A percentile compares a stretch with the other conserved stretches of the same genome.
Conservation (phyloP, 306 rosid genomes). For the Quercus engelmannii region DNA sequence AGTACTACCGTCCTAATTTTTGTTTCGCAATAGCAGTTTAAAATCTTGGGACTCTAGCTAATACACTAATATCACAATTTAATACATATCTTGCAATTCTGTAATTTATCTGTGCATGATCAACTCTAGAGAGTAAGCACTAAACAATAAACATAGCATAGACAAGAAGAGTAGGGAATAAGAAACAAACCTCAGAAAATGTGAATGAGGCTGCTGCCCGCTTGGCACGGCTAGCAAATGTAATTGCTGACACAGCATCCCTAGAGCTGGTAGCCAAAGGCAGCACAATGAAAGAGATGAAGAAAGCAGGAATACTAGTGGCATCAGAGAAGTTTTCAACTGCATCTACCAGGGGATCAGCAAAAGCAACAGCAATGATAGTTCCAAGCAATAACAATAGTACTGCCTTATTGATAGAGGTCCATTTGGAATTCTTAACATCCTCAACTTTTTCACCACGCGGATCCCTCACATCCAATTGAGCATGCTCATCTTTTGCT, state of each 20-base stretch:
- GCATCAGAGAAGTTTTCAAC: constrained; percentile 88
- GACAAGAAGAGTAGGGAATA: background rate
- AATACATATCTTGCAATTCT: background rate
- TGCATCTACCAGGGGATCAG: constrained; percentile 87
- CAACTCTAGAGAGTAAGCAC: constrained; percentile 19
- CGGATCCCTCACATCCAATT: constrained; percentile 51
- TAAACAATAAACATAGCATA: constrained; percentile 17
- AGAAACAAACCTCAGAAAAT: constrained; percentile 78
- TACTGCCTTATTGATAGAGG: constrained; percentile 45
- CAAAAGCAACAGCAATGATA: constrained; percentile 67
- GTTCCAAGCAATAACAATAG: constrained; percentile 62
- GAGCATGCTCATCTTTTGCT: constrained; percentile 72
- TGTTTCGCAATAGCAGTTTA: background rate
- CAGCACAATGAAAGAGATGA: constrained; percentile 78
- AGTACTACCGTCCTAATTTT: background rate
- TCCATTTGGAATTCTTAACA: constrained; percentile 32
- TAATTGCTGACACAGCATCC: constrained; percentile 90
- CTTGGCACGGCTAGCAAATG: constrained; percentile 84
- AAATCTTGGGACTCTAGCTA: background rate
- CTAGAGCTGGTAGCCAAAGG: constrained; percentile 95
- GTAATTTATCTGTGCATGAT: background rate
- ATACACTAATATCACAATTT: background rate
- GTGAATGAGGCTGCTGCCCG: constrained; percentile 77
- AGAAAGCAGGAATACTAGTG: constrained; percentile 86
- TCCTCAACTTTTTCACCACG: constrained; percentile 46